Conservation (phyloP, 2,329 filamentous ascomycete species). For the Scedosporium apiospermum region DNA sequence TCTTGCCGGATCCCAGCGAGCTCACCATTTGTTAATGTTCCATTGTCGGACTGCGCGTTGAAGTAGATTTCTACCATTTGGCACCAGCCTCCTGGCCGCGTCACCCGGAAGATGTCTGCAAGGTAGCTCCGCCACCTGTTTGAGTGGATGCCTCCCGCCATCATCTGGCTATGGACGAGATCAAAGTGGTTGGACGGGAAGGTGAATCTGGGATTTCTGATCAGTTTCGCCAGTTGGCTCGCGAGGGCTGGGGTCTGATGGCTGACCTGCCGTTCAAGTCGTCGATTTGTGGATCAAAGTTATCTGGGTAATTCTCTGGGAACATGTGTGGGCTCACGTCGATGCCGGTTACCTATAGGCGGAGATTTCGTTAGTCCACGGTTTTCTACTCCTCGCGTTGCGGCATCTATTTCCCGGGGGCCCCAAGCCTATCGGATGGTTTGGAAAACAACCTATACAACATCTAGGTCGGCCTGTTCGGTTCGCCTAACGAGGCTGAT, state of each 20-base stretch:
- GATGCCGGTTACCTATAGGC: conserved; percentile 55
- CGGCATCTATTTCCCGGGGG: too few relatives aligned
- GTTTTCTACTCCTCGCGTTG: too few relatives aligned
- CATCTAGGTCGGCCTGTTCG: too few relatives aligned
- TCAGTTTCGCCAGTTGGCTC: neutral
- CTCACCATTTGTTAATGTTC: conserved; percentile 57
- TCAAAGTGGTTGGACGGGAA: conserved; percentile 68
- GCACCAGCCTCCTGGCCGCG: conserved; percentile 72
- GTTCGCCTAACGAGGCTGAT: too few relatives aligned
- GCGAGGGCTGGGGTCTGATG: conserved; percentile 13
- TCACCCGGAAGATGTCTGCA: conserved; percentile 60
- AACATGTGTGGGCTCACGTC: conserved; percentile 64
- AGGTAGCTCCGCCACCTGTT: conserved; percentile 68
- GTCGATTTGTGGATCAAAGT: conserved; percentile 63
- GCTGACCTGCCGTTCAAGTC: conserved; percentile 55
- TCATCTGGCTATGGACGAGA: conserved; percentile 68
- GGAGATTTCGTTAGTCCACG: conserved; percentile 1
- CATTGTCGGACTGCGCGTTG: conserved; percentile 79
- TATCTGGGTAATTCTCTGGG: conserved; percentile 53
- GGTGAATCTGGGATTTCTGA: conserved; percentile 39
- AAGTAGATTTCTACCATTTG: conserved; percentile 85
- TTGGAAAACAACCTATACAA: too few relatives aligned
- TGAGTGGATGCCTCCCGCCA: conserved; percentile 62
- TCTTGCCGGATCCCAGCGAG: neutral
- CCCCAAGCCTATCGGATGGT: too few relatives aligned